Conservation (phyloP, 176 grass and related monocot species). For the Eragrostis curvula region DNA sequence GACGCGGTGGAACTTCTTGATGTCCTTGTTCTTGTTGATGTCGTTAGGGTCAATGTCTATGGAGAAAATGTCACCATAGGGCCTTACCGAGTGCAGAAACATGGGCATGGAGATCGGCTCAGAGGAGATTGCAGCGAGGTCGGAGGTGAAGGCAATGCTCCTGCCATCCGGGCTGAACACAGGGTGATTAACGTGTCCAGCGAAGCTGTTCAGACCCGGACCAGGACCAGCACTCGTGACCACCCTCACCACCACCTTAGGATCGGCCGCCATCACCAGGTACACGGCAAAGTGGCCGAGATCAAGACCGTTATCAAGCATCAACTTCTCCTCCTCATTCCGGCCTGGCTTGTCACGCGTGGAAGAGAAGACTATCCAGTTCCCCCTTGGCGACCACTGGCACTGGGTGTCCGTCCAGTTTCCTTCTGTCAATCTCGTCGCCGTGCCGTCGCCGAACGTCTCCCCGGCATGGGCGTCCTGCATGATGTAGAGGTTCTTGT, state of each 20-base stretch:
- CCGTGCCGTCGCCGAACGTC: background rate
- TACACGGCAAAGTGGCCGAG: constrained; percentile 34
- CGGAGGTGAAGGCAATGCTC: constrained; percentile 46
- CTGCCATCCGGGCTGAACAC: constrained; percentile 42
- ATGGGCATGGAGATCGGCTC: constrained; percentile 51
- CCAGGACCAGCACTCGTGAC: background rate
- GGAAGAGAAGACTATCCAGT: constrained; percentile 59
- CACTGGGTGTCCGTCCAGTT: constrained; percentile 45
- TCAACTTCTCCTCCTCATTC: background rate
- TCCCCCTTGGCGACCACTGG: constrained; percentile 41
- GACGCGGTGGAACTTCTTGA: constrained; percentile 28
- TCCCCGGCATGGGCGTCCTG: constrained; percentile 37
- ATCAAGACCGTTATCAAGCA: constrained; percentile 39
- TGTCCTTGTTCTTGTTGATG: constrained; percentile 28
- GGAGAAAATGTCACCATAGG: constrained; percentile 41
- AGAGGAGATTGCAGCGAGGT: constrained; percentile 41
- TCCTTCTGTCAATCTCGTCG: background rate
- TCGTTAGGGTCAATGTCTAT: constrained; percentile 44
- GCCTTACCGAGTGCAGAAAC: constrained; percentile 47
- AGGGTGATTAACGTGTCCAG: constrained; percentile 56
- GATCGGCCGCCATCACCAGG: background rate
- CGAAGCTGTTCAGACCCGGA: background rate
- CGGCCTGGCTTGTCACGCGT: background rate
- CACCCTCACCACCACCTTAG: constrained; percentile 25
- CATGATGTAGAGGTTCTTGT: constrained; percentile 56